phyloP scores from a whole-genome alignment of 768 basidiomycete genomes.

The Hebeloma cylindrosporum region DNA sequence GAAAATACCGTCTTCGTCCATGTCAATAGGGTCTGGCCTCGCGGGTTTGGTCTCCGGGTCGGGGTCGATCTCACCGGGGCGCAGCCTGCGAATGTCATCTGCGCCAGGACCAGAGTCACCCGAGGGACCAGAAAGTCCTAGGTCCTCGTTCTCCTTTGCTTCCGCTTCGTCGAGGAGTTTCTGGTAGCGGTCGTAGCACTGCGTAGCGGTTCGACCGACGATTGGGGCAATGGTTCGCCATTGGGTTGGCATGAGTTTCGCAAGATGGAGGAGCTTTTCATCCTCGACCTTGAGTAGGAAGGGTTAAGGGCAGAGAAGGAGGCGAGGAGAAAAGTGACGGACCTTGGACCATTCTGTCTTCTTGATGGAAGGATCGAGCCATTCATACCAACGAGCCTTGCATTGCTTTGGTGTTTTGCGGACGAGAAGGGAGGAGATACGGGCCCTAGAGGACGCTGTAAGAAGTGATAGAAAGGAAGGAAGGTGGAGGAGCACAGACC shows the following conservation, averaged over 20 bases:
- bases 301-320: conserved; percentile 2
- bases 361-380: conserved; percentile 99
- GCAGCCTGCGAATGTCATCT: conserved; percentile 86
- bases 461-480: neutral
- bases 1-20: conserved; percentile 94
- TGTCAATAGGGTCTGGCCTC: conserved; percentile 97
- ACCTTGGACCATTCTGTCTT: conserved; percentile 99
- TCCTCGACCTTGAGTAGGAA: conserved; percentile 77
- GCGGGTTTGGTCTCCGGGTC: conserved; percentile 99
- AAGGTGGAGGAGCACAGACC: conserved; percentile 41
- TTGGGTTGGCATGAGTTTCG: conserved; percentile 99
- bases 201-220: conserved; percentile 95
- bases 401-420: conserved; percentile 99
- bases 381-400: conserved; percentile 99
- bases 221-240: conserved; percentile 99
- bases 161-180: conserved; percentile 97
- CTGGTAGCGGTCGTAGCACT: conserved; percentile 97
- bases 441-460: conserved; percentile 62
- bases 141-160: conserved; percentile 92
- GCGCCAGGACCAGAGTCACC: conserved; percentile 81
- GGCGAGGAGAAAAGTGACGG: conserved; percentile 19
- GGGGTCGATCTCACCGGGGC: conserved; percentile 97
- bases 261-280: conserved; percentile 95
- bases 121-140: conserved; percentile 85
- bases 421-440: conserved; percentile 95